These are phyloP conservation scores for Helichrysum umbraculigerum DNA, from an alignment of 129 eudicot genomes.

Conservation along the genomic window DNA sequence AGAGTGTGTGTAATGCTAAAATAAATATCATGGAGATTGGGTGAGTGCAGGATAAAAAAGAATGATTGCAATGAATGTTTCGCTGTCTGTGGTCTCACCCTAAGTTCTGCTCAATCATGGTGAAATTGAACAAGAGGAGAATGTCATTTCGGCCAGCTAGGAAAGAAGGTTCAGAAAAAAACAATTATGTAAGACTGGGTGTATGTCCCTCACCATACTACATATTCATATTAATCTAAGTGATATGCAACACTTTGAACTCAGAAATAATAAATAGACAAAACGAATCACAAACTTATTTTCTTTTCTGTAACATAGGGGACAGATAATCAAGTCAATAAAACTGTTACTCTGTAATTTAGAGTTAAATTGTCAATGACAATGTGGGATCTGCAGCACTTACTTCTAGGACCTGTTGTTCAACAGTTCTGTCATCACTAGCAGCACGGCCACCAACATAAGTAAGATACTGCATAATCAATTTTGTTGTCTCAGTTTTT, in stretches of 20 bases:
- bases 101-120: background rate
- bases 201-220: background rate
- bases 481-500: slow-evolving; percentile 94
- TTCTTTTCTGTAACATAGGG: background rate
- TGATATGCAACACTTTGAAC: background rate
- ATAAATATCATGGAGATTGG: background rate
- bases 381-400: slow-evolving; percentile 16
- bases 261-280: background rate
- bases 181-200: background rate
- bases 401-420: slow-evolving; percentile 98
- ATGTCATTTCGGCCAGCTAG: background rate
- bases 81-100: slow-evolving; percentile 4
- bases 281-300: background rate
- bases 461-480: slow-evolving; percentile 95
- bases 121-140: background rate
- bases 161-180: slow-evolving; percentile 5
- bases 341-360: too few relatives aligned
- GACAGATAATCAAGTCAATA: slow-evolving; percentile 2
- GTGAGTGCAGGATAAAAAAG: background rate
- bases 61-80: background rate
- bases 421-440: slow-evolving; percentile 91
- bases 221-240: background rate
- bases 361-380: background rate
- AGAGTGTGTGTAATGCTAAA: background rate
- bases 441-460: slow-evolving; percentile 99